These are phyloP conservation scores for Chrysochromulina parva DNA, from an alignment of 78 protist genomes.

Conservation along the genomic window DNA sequence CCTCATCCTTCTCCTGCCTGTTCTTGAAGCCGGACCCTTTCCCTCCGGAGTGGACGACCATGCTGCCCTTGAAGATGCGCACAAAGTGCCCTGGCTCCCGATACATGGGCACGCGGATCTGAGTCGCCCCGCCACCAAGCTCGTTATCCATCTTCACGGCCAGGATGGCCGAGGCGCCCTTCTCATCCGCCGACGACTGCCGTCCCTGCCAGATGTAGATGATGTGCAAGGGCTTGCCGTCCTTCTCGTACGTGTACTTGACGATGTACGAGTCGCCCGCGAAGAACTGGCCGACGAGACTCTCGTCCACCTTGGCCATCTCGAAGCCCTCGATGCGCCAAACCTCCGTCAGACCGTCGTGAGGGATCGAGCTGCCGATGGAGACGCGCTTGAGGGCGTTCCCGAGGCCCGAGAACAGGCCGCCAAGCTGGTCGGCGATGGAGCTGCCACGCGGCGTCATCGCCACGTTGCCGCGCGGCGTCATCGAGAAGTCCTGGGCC, in stretches of 20 bases:
- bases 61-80: conserved; percentile 33
- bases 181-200: conserved; percentile 42
- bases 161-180: conserved; percentile 58
- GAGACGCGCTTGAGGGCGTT: too few relatives aligned
- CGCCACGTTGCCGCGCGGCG: neutral
- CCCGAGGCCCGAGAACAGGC: neutral
- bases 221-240: neutral
- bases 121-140: conserved; percentile 45
- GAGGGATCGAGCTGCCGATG: too few relatives aligned
- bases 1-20: neutral
- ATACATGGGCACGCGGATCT: conserved; percentile 49
- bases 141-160: conserved; percentile 42
- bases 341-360: too few relatives aligned
- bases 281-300: conserved; percentile 49
- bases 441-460: too few relatives aligned
- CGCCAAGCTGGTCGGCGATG: neutral
- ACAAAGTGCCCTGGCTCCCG: conserved; percentile 65
- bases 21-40: conserved; percentile 31
- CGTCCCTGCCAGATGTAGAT: conserved; percentile 71
- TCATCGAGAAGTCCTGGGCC: neutral
- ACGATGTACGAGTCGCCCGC: conserved; percentile 69
- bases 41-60: conserved; percentile 57
- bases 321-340: conserved; percentile 50
- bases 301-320: neutral
- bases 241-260: conserved; percentile 33